Percentiles rank a stretch among this genome's conserved stretches.
Evolutionary conservation across 345 rosid species (phyloP).

Genomic region (Citrus trifoliata): DNA sequence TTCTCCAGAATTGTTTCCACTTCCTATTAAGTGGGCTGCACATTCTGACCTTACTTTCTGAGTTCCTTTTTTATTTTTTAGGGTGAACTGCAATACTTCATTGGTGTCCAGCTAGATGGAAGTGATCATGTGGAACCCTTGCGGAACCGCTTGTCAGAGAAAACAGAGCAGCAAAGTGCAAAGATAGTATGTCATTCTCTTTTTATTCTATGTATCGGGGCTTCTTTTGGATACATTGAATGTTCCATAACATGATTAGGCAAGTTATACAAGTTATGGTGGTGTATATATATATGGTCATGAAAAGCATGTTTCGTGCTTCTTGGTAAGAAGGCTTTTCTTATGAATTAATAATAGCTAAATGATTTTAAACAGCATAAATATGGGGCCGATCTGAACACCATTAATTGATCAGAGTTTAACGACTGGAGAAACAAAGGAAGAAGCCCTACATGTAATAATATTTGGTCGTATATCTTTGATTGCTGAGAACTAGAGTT

Average conservation of each 20-base stretch:
- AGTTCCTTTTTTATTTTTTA: slow-evolving; percentile 25
- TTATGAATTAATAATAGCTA: not conserved
- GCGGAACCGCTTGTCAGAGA: slow-evolving; percentile 74
- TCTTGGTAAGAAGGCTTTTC: not conserved
- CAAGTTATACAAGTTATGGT: not conserved
- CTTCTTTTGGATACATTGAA: not conserved
- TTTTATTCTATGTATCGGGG: not conserved
- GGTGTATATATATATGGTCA: not conserved
- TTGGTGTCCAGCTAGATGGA: slow-evolving; percentile 98
- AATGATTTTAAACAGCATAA: not conserved
- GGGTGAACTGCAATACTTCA: slow-evolving; percentile 99
- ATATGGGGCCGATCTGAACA: not conserved
- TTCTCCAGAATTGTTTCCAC: slow-evolving; percentile 10
- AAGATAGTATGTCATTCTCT: slow-evolving; percentile 52
- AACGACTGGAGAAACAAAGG: not conserved
- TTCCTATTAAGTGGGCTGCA: not conserved
- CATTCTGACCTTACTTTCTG: not conserved
- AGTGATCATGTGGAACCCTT: slow-evolving; percentile 92
- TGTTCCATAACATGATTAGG: not conserved
- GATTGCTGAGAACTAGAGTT: not conserved
- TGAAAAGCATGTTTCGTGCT: not conserved
- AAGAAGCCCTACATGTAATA: not conserved
- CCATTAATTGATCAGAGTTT: not conserved
- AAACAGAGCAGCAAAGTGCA: slow-evolving; percentile 64
- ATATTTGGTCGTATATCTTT: not conserved